Base-by-base conservation (phyloP, 2,329 filamentous ascomycete species). In the Cladosporium sp. region DNA sequence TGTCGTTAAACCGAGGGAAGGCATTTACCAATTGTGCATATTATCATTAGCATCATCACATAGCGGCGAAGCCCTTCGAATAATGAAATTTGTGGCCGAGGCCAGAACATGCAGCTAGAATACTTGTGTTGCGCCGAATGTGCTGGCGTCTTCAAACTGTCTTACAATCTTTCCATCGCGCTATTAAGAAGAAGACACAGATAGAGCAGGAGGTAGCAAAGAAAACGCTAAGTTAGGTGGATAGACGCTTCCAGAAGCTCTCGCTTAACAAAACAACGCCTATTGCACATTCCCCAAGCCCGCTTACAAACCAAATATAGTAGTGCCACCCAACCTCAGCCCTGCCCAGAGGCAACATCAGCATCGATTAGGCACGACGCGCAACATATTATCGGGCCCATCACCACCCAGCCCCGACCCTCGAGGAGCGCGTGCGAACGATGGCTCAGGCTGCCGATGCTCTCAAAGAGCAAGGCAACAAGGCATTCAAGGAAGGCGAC, bases 401-500 rank as follows among this genome's bases (percentile, higher is more conserved):
- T 8, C 30, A 12, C 4, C 8, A 5, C 11, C 30, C 8, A 34
- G 30, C 30, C 9, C 30, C 11, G 30, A 34, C 2, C 30, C 3
- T 9, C 30, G 30, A 11, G 8, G 8, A 34, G 30, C 30, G 30
- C 30, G 30, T 5, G 30, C 5, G 30, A 12, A 34, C 15, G 17
- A 70, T 69, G 67, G 64, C 73, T 1, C 68, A 74, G 56, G 58
- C 69, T 34, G 78, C 78, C 25, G 77, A 80, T 56, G 72, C 75
- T 62, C 72, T 81, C 28, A 81, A 81, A 63, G 74, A 73, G 58
- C 71, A 78, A 54, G 87, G 87, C 63, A 89, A 89, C 73, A 78
- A 76, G 54, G 81, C 80, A 69, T 93, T 89, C 74, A 80, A 84
- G 61, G 74, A 78, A 8, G 84, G 83, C 61, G 85, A 92, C 66